phyloP scores from a whole-genome alignment of 768 basidiomycete genomes.

The Auriculariales sp. region DNA sequence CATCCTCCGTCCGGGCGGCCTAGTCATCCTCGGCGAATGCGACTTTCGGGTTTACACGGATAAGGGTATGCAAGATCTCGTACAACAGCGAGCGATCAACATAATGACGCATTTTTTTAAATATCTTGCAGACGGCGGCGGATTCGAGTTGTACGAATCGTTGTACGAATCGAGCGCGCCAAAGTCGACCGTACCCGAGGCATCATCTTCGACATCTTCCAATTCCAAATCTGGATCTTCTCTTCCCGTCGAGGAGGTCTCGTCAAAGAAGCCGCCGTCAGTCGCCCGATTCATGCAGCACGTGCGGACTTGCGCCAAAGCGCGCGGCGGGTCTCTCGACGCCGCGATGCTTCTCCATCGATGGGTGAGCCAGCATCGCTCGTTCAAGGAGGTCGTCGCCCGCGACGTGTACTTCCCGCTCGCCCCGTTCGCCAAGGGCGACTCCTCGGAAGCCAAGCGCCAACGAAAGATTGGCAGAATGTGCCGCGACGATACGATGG shows the following conservation, averaged over 20 bases:
- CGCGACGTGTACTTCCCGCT: conserved; percentile 50
- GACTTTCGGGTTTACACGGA: conserved; percentile 50
- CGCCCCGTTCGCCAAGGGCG: conserved; percentile 28
- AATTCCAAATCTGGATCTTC: conserved; percentile 25
- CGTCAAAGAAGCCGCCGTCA: conserved; percentile 27
- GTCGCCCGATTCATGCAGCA: conserved; percentile 48
- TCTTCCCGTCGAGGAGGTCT: conserved; percentile 19
- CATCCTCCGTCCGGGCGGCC: conserved; percentile 55
- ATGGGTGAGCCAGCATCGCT: conserved; percentile 40
- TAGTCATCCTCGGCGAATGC: conserved; percentile 53
- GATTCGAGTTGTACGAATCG: background rate
- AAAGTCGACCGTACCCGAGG: background rate
- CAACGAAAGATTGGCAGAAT: conserved; percentile 3
- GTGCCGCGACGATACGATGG: conserved; percentile 2
- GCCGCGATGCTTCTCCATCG: conserved; percentile 40
- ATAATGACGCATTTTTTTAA: too few relatives aligned
- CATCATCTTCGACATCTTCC: background rate
- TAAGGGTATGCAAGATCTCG: conserved; percentile 28
- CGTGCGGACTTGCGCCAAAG: conserved; percentile 34
- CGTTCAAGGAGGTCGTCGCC: conserved; percentile 44
- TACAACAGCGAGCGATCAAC: too few relatives aligned
- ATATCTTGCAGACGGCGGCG: too few relatives aligned
- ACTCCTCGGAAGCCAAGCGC: conserved; percentile 42
- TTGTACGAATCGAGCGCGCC: background rate
- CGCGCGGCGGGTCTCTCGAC: conserved; percentile 46